Base-by-base conservation (phyloP, 257 asterid genomes). In the Solanum etuberosum region DNA sequence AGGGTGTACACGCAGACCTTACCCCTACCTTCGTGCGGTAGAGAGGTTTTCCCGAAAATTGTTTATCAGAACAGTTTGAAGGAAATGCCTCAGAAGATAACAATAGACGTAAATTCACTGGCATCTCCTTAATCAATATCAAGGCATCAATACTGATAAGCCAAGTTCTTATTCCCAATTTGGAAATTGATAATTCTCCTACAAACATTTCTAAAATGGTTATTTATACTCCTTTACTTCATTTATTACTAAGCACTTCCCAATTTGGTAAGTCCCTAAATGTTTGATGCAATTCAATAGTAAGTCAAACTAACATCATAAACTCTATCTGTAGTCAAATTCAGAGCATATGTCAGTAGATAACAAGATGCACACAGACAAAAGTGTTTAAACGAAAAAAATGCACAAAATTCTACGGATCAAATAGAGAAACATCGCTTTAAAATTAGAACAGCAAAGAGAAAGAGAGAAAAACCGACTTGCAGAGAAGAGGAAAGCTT, bases 401-500 rank as follows among this genome's bases (percentile, higher is more conserved):
- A 21, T 57, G 65, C 65, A 57, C 65, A 57, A 21, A 54, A 18
- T 54, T 54, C n/a, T 54, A 54, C 63, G 5, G 29, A 61, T 61
- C 32, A 61, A 61, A 61, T 23, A 61, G 16, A 61, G 63, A 54
- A 61, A 61, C 16, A n/a, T 61, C 70, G 31, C 31, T 23, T 5
- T 61, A 5, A 61, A 61, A 61, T 61, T 4, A 61, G 70, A 61
- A 61, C 31, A n/a, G 7, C 32, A 61, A 10, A 61, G 25, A 74
- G 51, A n/a, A 43, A 54, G 5, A 84, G 35, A 43, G 48, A 54
- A 2, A 10, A 35, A 21, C 87, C 21, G 54, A 91, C 93, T 32
- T 85, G 89, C 25, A 88, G 29, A 31, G 86, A 86, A 68, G 85
- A 71, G 12, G 87, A 61, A 84, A 87, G 88, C 67, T 87, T 93